Evolutionary conservation across 192 early-diverging fungal genomes (phyloP), one percentile per base, ranked within the genome.

Genomic region (Coemansia sp.): DNA sequence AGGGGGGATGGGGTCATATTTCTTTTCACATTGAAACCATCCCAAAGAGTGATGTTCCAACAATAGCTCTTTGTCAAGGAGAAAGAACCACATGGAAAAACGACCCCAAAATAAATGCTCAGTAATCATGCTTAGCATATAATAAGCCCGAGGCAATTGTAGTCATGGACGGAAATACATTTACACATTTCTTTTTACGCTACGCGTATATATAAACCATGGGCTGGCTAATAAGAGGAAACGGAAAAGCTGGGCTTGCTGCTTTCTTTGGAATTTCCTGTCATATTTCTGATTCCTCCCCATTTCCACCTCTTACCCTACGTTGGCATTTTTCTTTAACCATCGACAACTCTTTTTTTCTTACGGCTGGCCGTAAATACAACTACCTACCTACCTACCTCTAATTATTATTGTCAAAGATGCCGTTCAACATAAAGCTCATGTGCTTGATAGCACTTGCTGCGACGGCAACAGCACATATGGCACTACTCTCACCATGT

Each of bases 401-500:
- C 13, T 40, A 40, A 40, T 40, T 14, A 40, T 40, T 40, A 40
- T 40, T 40, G 38, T n/a, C n/a, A n/a, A 40, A 4, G 8, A 40
- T 47, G 44, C 11, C 10, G 41, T 20, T 47, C 19, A 23, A 47
- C 20, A 47, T 1, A 20, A 25, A 23, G 44, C 23, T 5, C n/a
- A 44, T 47, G 4, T 53, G 28, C 20, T 42, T 65, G 6, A 22
- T 45, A n/a, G 25, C 70, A 41, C 30, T 50, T 23, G 47, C 10
- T 60, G 50, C 31, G 41, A 17, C 44, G n/a, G 57, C 29, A 14
- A n/a, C 15, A 53, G 72, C 68, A 7, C 79, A 81, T 38, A 72
- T 81, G 73, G 73, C 65, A 11, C 28, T 81, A 29, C 63, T 55
- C 6, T 54, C 33, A 0, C 79, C 79, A 14, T 81, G 79, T 10